These are phyloP conservation scores for Cinnamomum micranthum DNA, from an alignment of 164 flowering plant species.

Conservation along the genomic window DNA sequence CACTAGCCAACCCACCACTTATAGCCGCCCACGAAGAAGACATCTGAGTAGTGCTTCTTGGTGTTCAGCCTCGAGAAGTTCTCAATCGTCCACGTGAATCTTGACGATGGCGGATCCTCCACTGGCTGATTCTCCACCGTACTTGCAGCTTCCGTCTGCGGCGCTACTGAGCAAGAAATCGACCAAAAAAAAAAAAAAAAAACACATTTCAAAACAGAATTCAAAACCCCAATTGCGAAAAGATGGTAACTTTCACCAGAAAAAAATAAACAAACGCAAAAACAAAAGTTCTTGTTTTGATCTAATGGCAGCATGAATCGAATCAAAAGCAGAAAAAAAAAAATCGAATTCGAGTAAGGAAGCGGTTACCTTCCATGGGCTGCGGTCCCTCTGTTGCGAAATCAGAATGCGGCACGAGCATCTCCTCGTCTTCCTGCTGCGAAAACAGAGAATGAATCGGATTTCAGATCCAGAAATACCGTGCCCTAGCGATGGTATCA, in stretches of 20 bases:
- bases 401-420: conserved; percentile 87
- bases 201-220: not conserved
- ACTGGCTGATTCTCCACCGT: conserved; percentile 58
- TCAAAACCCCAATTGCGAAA: conserved; percentile 16
- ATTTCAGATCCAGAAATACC: conserved; percentile 24
- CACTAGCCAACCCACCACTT: conserved; percentile 44
- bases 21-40: conserved; percentile 57
- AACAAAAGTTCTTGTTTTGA: not conserved
- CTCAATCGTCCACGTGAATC: conserved; percentile 75
- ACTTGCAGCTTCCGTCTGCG: conserved; percentile 51
- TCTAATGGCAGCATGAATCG: not conserved
- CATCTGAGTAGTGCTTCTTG: conserved; percentile 71
- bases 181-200: not conserved
- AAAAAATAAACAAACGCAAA: not conserved
- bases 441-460: conserved; percentile 22
- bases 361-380: conserved; percentile 83
- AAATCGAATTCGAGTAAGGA: not conserved
- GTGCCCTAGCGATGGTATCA: conserved; percentile 15
- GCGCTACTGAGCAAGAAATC: conserved; percentile 19
- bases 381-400: conserved; percentile 57
- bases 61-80: conserved; percentile 62
- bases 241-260: not conserved
- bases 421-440: conserved; percentile 91
- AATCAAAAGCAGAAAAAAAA: not conserved
- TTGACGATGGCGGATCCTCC: conserved; percentile 60